phyloP scores from a whole-genome alignment of 2,329 filamentous ascomycete genomes.

The Scortechinia acanthostroma region DNA sequence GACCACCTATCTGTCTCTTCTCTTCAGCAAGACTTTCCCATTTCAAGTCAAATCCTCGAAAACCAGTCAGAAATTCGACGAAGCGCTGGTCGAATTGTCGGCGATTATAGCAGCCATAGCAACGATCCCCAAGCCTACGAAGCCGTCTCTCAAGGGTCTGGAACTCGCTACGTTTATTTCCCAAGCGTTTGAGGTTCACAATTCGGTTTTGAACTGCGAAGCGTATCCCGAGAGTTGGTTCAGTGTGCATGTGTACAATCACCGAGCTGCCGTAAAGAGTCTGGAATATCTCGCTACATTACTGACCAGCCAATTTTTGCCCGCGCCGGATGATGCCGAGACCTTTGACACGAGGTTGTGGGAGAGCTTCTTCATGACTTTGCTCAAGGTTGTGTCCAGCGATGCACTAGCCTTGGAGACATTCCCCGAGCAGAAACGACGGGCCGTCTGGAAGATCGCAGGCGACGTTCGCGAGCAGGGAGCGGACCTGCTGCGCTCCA shows the following conservation, averaged over 20 bases:
- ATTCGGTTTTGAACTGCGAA: conserved; percentile 81
- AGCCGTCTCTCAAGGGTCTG: conserved; percentile 62
- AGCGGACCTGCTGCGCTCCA: conserved; percentile 74
- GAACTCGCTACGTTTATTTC: conserved; percentile 57
- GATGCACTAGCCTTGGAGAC: conserved; percentile 85
- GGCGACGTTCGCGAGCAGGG: conserved; percentile 90
- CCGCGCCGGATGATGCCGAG: conserved; percentile 84
- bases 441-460: conserved; percentile 97
- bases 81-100: conserved; percentile 80
- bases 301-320: conserved; percentile 76
- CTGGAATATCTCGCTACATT: conserved; percentile 76
- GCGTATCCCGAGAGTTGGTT: conserved; percentile 87
- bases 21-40: conserved; percentile 85
- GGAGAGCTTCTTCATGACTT: conserved; percentile 84
- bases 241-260: conserved; percentile 86
- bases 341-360: conserved; percentile 87
- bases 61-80: conserved; percentile 64
- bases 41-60: conserved; percentile 70
- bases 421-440: conserved; percentile 90
- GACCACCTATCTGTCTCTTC: conserved; percentile 69
- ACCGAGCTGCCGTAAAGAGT: conserved; percentile 80
- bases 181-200: conserved; percentile 75
- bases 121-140: conserved; percentile 66
- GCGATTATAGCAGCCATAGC: conserved; percentile 79
- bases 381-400: conserved; percentile 84